Percentiles rank a stretch among this genome's conserved stretches.
Conservation (phyloP, 805 yeast genomes). For the Myxozyma nipponensis region DNA sequence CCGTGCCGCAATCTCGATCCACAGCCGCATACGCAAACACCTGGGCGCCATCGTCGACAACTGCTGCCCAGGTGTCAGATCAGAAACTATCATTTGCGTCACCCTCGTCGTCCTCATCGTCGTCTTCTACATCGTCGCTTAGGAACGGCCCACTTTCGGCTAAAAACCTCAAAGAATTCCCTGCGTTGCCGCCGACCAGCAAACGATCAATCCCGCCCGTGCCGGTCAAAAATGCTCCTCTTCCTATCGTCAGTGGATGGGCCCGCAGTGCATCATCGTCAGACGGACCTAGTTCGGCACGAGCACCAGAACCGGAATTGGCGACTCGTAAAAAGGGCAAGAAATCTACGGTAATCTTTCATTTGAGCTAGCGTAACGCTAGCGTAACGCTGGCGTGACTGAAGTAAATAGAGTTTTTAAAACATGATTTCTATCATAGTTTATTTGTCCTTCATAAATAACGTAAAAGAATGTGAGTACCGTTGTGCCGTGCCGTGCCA, state of each 20-base stretch:
- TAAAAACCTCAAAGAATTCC: constrained; percentile 21
- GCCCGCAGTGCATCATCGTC: constrained; percentile 7
- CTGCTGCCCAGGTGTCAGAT: constrained; percentile 4
- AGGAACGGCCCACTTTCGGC: background rate
- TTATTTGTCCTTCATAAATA: too few relatives aligned
- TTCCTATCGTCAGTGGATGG: constrained; percentile 2
- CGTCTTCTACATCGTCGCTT: background rate
- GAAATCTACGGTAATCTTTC: constrained; percentile 17
- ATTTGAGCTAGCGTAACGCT: too few relatives aligned
- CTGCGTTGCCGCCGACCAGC: constrained; percentile 18
- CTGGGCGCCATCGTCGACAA: constrained; percentile 16
- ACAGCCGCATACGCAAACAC: constrained; percentile 13
- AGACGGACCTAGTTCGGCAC: background rate
- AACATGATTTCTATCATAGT: too few relatives aligned
- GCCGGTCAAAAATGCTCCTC: background rate
- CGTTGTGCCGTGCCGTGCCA: too few relatives aligned
- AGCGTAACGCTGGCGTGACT: too few relatives aligned
- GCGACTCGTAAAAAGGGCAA: constrained; percentile 13
- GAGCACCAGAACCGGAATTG: background rate
- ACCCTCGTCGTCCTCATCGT: constrained; percentile 6
- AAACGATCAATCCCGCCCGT: background rate
- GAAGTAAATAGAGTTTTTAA: too few relatives aligned
- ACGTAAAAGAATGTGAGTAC: too few relatives aligned
- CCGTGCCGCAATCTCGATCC: constrained; percentile 5
- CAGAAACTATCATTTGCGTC: constrained; percentile 17